phyloP scores from a whole-genome alignment of 352 stramenopile species.

The Saprolegnia parasitica region DNA sequence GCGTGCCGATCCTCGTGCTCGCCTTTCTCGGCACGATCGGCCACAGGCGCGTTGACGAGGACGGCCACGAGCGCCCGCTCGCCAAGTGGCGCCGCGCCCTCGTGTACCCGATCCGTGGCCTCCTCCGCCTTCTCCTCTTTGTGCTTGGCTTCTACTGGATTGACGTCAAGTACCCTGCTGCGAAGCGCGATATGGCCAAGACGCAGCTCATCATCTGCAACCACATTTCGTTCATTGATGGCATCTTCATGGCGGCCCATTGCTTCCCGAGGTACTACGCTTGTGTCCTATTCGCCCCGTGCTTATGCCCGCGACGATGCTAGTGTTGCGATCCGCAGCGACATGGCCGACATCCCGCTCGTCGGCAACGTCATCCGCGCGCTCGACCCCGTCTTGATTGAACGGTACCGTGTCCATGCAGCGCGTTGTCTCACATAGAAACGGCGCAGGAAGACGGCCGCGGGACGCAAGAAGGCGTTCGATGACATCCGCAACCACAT shows the following conservation, averaged over 20 bases:
- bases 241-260: slow-evolving; percentile 52
- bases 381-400: slow-evolving; percentile 60
- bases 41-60: slow-evolving; percentile 42
- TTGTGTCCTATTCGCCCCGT: neutral
- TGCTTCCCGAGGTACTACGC: slow-evolving; percentile 18
- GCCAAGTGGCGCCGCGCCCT: slow-evolving; percentile 42
- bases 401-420: slow-evolving; percentile 31
- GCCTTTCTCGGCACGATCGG: slow-evolving; percentile 46
- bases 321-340: slow-evolving; percentile 71
- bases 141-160: slow-evolving; percentile 68
- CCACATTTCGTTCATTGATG: slow-evolving; percentile 67
- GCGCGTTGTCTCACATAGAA: neutral
- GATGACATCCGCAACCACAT: slow-evolving; percentile 60
- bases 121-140: slow-evolving; percentile 51
- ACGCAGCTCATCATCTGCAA: slow-evolving; percentile 61
- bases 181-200: slow-evolving; percentile 30
- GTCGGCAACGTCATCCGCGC: slow-evolving; percentile 54
- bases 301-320: neutral
- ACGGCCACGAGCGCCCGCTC: slow-evolving; percentile 35
- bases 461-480: slow-evolving; percentile 52
- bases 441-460: slow-evolving; percentile 30
- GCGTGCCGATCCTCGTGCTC: slow-evolving; percentile 32
- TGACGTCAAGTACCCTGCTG: slow-evolving; percentile 37
- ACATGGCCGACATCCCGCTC: slow-evolving; percentile 52
- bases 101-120: slow-evolving; percentile 37